Percentiles rank a stretch among this genome's conserved stretches.
phyloP scores from a whole-genome alignment of 1,284 basidiomycete species.

The Trichosporon ovoides region DNA sequence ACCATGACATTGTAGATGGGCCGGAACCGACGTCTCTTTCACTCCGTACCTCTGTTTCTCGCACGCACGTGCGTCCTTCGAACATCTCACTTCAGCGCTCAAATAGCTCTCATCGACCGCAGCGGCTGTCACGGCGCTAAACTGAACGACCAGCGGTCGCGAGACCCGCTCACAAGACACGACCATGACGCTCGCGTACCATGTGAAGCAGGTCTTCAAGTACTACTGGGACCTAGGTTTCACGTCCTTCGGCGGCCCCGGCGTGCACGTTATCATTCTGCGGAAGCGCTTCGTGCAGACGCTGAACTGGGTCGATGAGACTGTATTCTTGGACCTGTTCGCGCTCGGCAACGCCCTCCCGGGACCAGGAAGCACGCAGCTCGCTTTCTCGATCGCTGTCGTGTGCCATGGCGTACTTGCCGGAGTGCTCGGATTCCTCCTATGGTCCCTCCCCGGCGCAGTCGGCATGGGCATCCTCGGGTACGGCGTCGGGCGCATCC shows the following conservation, averaged over 20 bases:
- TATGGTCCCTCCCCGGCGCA: constrained; percentile 53
- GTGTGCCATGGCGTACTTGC: constrained; percentile 43
- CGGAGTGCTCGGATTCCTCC: constrained; percentile 46
- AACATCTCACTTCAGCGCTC: too few relatives aligned
- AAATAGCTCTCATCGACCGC: too few relatives aligned
- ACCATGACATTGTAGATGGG: too few relatives aligned
- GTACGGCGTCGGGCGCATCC: constrained; percentile 53
- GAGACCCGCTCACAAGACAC: neutral
- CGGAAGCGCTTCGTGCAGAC: constrained; percentile 32
- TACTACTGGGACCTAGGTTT: constrained; percentile 33
- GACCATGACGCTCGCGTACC: neutral
- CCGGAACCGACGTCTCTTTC: too few relatives aligned
- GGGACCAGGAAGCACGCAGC: constrained; percentile 50
- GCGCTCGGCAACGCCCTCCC: constrained; percentile 51
- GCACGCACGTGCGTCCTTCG: constrained; percentile 1
- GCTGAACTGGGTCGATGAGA: constrained; percentile 31
- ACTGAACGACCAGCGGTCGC: constrained; percentile 3
- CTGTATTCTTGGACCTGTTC: constrained; percentile 47
- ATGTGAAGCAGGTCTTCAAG: constrained; percentile 8
- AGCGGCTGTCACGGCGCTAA: too few relatives aligned
- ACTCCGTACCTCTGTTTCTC: too few relatives aligned
- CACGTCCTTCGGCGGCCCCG: constrained; percentile 32
- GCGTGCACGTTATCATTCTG: constrained; percentile 35
- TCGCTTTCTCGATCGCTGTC: constrained; percentile 48
- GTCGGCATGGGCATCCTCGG: constrained; percentile 55